A percentile compares a stretch with the other conserved stretches of the same genome.
Conservation (phyloP, 1,284 basidiomycete species). For the Microbotryum intermedium region DNA sequence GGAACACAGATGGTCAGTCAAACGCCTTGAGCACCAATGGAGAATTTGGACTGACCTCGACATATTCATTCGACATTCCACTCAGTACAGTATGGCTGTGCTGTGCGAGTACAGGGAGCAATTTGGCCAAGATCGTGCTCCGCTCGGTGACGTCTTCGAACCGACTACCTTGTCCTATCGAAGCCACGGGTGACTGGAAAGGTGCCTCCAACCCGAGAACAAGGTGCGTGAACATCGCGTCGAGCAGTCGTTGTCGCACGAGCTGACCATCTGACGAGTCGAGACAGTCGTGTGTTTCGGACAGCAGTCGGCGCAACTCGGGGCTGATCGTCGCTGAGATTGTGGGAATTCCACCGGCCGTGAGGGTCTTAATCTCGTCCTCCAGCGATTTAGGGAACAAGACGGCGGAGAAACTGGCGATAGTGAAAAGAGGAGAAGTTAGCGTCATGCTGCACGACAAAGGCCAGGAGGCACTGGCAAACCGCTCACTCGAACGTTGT, state of each 20-base stretch:
- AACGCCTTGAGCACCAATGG: constrained; percentile 1
- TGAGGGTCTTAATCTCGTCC: constrained; percentile 57
- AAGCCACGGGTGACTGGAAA: constrained; percentile 40
- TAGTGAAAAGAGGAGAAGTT: neutral
- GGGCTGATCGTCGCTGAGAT: constrained; percentile 36
- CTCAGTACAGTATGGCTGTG: constrained; percentile 65
- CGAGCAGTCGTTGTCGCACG: constrained; percentile 59
- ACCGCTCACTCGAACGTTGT: constrained; percentile 52
- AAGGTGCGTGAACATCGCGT: constrained; percentile 54
- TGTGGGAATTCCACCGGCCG: constrained; percentile 49
- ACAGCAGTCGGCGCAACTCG: constrained; percentile 55
- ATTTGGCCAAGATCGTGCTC: constrained; percentile 57
- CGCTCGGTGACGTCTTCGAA: constrained; percentile 42
- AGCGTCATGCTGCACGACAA: neutral
- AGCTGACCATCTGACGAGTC: constrained; percentile 59
- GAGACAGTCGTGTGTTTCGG: constrained; percentile 59
- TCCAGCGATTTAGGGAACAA: constrained; percentile 62
- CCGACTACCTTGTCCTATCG: constrained; percentile 30
- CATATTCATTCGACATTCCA: constrained; percentile 67
- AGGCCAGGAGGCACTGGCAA: neutral
- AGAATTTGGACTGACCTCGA: constrained; percentile 54
- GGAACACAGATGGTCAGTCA: neutral
- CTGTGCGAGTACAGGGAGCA: constrained; percentile 65
- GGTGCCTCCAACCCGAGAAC: constrained; percentile 46
- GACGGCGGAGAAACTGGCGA: constrained; percentile 57